Percentiles rank a stretch among this genome's conserved stretches.
These are phyloP conservation scores for Ramularia endophylla DNA, from an alignment of 2,329 filamentous ascomycete species.

Conservation along the genomic window DNA sequence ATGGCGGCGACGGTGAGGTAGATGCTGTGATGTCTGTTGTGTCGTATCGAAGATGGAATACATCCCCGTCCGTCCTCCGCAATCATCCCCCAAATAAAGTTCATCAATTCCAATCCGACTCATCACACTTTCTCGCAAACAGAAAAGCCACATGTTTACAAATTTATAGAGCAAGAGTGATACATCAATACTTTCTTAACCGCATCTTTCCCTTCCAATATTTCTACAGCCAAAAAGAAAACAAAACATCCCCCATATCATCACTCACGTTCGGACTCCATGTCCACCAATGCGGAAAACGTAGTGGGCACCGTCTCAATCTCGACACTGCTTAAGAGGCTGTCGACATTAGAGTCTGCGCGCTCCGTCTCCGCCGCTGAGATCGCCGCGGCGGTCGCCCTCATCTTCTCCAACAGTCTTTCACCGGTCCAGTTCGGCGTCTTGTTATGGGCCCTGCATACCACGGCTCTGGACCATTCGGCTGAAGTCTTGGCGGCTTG, in stretches of 20 bases:
- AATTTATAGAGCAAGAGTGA: background rate
- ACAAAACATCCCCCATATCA: no score
- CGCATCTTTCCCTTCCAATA: no score
- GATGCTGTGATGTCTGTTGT: background rate
- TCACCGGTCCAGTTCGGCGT: slow-evolving; percentile 85
- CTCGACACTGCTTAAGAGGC: slow-evolving; percentile 64
- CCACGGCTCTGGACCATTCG: slow-evolving; percentile 76
- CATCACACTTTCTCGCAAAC: background rate
- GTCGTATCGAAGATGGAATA: no score
- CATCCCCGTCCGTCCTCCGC: background rate
- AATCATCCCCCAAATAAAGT: background rate
- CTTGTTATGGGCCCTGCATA: slow-evolving; percentile 85
- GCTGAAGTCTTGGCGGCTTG: slow-evolving; percentile 83
- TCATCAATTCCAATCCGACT: background rate
- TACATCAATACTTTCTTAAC: no score
- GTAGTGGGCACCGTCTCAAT: no score
- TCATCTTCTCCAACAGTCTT: slow-evolving; percentile 86
- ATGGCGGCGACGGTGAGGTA: no score
- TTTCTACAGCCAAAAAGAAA: no score
- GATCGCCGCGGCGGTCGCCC: slow-evolving; percentile 81
- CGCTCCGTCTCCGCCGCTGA: slow-evolving; percentile 62
- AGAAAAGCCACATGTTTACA: no score
- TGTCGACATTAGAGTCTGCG: slow-evolving; percentile 47
- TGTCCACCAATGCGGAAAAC: no score
- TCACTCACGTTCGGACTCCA: no score